phyloP scores from a whole-genome alignment of 164 flowering plant genomes.

The Liriodendron chinense region DNA sequence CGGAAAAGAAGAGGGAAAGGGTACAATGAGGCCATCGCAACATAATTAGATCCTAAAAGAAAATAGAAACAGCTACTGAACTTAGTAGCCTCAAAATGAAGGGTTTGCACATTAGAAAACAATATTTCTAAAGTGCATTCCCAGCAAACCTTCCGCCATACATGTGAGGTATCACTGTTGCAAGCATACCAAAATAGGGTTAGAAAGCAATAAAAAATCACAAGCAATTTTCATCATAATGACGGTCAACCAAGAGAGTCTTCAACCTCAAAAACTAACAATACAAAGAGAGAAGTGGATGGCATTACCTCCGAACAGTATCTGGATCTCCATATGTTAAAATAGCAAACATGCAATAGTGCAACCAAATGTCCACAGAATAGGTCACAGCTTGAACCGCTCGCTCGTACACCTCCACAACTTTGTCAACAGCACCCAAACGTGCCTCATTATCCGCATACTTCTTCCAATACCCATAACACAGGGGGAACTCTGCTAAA shows the following conservation, averaged over 20 bases:
- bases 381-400: constrained; percentile 94
- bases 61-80: constrained; percentile 25
- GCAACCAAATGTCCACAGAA: constrained; percentile 98
- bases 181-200: constrained; percentile 56
- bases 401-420: constrained; percentile 89
- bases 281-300: neutral
- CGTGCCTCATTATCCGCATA: constrained; percentile 97
- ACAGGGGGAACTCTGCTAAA: constrained; percentile 89
- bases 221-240: constrained; percentile 23
- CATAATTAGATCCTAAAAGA: constrained; percentile 19
- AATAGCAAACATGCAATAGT: constrained; percentile 82
- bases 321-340: constrained; percentile 88
- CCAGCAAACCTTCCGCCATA: constrained; percentile 51
- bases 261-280: constrained; percentile 9
- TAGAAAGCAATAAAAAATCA: constrained; percentile 38
- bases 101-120: constrained; percentile 34
- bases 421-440: constrained; percentile 73
- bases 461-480: constrained; percentile 99
- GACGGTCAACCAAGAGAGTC: constrained; percentile 19
- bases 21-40: constrained; percentile 23
- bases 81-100: constrained; percentile 23
- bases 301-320: constrained; percentile 74
- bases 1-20: constrained; percentile 16
- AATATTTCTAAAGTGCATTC: constrained; percentile 40
- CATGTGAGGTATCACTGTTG: constrained; percentile 47